Evolutionary conservation across 2,329 filamentous ascomycete species (phyloP).

Genomic region (Colletotrichum sansevieriae): DNA sequence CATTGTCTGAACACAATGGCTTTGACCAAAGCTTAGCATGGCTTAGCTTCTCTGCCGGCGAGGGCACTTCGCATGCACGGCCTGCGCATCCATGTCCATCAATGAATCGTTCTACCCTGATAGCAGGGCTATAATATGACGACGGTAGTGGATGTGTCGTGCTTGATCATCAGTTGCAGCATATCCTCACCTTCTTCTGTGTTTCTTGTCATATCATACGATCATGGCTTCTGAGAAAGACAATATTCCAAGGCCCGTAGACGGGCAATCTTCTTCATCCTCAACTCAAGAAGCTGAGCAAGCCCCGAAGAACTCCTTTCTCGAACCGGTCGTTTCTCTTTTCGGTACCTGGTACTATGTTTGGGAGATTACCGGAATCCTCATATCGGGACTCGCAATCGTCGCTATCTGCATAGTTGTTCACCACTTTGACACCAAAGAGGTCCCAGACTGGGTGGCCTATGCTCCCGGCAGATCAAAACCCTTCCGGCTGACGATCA

Average conservation of each 20-base stretch:
- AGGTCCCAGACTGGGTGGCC: conserved; percentile 11
- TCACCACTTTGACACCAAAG: not conserved
- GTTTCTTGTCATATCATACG: not conserved
- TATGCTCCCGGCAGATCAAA: not conserved
- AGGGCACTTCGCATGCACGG: no score
- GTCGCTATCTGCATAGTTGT: conserved; percentile 23
- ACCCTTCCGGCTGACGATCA: conserved; percentile 19
- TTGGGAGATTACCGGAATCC: conserved; percentile 29
- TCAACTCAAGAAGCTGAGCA: not conserved
- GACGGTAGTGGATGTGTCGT: no score
- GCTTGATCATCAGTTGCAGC: not conserved
- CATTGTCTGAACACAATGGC: not conserved
- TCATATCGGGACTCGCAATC: conserved; percentile 24
- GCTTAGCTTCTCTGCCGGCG: not conserved
- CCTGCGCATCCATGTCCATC: no score
- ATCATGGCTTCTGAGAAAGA: conserved; percentile 4
- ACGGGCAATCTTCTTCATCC: not conserved
- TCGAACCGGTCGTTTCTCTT: not conserved
- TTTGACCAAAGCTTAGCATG: conserved; percentile 5
- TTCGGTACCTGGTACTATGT: conserved; percentile 29
- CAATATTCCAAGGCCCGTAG: not conserved
- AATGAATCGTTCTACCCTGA: no score
- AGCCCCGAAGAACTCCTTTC: not conserved
- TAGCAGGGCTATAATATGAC: no score
- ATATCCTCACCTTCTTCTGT: not conserved